Percentiles rank a stretch among this genome's conserved stretches.
These are phyloP conservation scores for Dactylorhiza incarnata DNA, from an alignment of 106 monocot genomes.

Conservation along the genomic window DNA sequence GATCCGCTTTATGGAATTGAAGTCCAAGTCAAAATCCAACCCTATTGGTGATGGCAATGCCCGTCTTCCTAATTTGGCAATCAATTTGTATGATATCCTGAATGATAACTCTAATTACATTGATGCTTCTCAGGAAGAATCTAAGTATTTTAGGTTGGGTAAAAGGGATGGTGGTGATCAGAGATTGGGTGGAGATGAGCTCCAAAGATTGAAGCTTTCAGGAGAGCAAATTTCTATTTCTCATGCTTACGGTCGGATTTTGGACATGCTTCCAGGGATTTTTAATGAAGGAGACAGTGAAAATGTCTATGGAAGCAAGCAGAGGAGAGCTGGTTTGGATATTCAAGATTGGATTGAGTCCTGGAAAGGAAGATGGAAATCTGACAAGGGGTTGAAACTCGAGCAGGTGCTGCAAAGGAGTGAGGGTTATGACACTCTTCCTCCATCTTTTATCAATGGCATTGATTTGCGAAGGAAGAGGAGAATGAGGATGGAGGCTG, in stretches of 20 bases:
- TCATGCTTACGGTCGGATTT: slow-evolving; percentile 28
- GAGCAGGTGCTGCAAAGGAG: slow-evolving; percentile 46
- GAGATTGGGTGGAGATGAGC: slow-evolving; percentile 4
- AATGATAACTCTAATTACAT: neutral
- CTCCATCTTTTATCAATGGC: slow-evolving; percentile 64
- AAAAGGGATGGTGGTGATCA: neutral
- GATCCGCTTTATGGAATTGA: slow-evolving; percentile 59
- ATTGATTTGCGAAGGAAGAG: slow-evolving; percentile 42
- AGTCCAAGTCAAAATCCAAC: slow-evolving; percentile 21
- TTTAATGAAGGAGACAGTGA: slow-evolving; percentile 14
- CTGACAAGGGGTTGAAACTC: slow-evolving; percentile 21
- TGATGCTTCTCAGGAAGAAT: slow-evolving; percentile 17
- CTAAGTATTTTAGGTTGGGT: slow-evolving; percentile 24
- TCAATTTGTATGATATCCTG: slow-evolving; percentile 14
- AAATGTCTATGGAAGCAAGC: slow-evolving; percentile 24
- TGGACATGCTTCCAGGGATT: slow-evolving; percentile 16
- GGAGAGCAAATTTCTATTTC: slow-evolving; percentile 22
- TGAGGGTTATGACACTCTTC: slow-evolving; percentile 60
- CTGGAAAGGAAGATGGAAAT: slow-evolving; percentile 27
- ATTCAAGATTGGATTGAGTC: slow-evolving; percentile 19
- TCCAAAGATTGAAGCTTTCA: slow-evolving; percentile 26
- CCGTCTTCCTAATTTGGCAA: neutral
- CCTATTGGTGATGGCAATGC: neutral
- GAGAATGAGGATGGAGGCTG: slow-evolving; percentile 50
- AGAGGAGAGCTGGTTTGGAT: slow-evolving; percentile 19